Evolutionary conservation across 768 basidiomycete species (phyloP), one percentile per base, ranked within the genome.

Genomic region (Crucibulum laeve): DNA sequence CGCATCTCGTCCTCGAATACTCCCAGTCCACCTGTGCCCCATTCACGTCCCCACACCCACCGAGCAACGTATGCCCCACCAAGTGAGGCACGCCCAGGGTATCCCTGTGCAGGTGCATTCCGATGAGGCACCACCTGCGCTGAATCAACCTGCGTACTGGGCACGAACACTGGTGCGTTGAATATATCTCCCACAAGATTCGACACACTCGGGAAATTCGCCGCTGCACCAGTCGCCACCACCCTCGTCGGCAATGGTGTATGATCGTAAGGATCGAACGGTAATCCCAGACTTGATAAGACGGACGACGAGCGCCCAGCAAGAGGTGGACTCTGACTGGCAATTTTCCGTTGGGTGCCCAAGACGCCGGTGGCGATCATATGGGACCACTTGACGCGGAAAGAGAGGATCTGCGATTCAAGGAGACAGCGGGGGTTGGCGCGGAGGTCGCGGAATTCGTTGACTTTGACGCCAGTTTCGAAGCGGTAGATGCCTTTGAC

Each of bases 401-500:
- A 85, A 14, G 84, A 79, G 25, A 92, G 74, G 19, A 87, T 64
- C 54, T 92, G 90, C 48, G 80, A 84, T 63, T 92, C 90, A 33
- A 92, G 67, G 18, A 92, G 76, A 64, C 88, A 91, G 14, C 90
- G 79, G 0, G 90, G 90, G 65, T 92, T 92, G 10, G 90, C 90
- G 23, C 90, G 82, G 17, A 91, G 77, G 60, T 92, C 90, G 19
- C 88, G 79, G 67, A 91, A 92, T 60, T 92, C 90, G 50, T 80
- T 83, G 40, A 91, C 90, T 59, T 90, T 88, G 61, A 91, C 76
- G 15, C 90, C 90, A 0, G 84, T 90, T 60, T 92, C 90, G 62
- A 92, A 91, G 15, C 90, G 82, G 64, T 77, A 89, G 47, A 90
- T 87, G 7, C 90, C 90, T 56, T 91, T 89, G 45, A 87, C 84